Conservation (phyloP, 768 basidiomycete species). For the Mycena sanguinolenta region DNA sequence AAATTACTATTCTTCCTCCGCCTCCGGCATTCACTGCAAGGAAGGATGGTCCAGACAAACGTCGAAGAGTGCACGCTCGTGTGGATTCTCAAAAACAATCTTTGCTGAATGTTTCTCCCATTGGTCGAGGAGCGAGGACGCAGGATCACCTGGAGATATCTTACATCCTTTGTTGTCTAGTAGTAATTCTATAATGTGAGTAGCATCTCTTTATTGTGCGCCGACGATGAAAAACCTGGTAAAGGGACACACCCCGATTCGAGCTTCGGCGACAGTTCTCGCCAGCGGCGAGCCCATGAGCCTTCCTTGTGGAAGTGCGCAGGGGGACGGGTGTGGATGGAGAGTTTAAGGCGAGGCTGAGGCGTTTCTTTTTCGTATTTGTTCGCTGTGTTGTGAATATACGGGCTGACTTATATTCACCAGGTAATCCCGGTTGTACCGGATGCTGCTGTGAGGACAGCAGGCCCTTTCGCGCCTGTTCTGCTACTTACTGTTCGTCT, state of each 20-base stretch:
- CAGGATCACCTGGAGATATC: slow-evolving; percentile 92
- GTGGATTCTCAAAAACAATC: slow-evolving; percentile 89
- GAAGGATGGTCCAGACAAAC: slow-evolving; percentile 91
- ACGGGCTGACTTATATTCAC: slow-evolving; percentile 3
- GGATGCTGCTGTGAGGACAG: too few species aligned
- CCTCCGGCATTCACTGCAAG: slow-evolving; percentile 56
- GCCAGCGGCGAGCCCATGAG: slow-evolving; percentile 46
- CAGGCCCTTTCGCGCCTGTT: too few species aligned
- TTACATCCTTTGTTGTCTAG: slow-evolving; percentile 59
- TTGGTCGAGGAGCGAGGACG: slow-evolving; percentile 91
- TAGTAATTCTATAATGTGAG: slow-evolving; percentile 44
- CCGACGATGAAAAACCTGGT: slow-evolving; percentile 90
- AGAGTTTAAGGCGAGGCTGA: slow-evolving; percentile 94
- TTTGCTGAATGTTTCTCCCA: slow-evolving; percentile 91
- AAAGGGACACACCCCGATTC: slow-evolving; percentile 84
- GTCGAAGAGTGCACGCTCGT: slow-evolving; percentile 73
- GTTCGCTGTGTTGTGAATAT: background rate
- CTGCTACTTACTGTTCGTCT: too few species aligned
- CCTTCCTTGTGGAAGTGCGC: slow-evolving; percentile 39
- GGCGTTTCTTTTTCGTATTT: slow-evolving; percentile 44
- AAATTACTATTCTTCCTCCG: slow-evolving; percentile 84
- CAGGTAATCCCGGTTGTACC: background rate
- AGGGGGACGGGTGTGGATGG: slow-evolving; percentile 77
- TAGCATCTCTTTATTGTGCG: slow-evolving; percentile 45
- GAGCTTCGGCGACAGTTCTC: slow-evolving; percentile 48